Percentiles rank a stretch among this genome's conserved stretches.
Evolutionary conservation across 1,284 basidiomycete genomes (phyloP).

Genomic region (Naganishia sp.): DNA sequence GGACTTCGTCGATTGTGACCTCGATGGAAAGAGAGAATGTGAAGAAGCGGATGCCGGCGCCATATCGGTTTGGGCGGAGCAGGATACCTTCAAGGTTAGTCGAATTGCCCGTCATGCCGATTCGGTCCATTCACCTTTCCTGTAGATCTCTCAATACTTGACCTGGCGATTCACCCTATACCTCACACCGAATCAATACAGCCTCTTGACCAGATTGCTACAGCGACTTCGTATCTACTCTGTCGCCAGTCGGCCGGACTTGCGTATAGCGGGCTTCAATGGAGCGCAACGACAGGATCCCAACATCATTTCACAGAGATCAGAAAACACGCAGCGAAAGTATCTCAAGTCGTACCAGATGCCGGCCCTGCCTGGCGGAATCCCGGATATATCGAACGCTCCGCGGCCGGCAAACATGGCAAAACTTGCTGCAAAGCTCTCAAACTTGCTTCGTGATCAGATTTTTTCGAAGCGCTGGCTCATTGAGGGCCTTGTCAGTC

Average conservation of each 20-base stretch:
- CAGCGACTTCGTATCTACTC: slow-evolving; percentile 24
- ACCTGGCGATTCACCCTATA: slow-evolving; percentile 32
- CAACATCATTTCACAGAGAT: slow-evolving; percentile 19
- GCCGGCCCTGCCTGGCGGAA: slow-evolving; percentile 6
- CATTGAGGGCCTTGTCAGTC: slow-evolving; percentile 51
- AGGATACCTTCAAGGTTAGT: slow-evolving; percentile 33
- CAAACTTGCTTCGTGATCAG: slow-evolving; percentile 29
- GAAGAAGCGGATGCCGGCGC: slow-evolving; percentile 20
- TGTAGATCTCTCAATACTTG: slow-evolving; percentile 27
- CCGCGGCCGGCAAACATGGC: slow-evolving; percentile 10
- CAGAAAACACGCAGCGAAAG: slow-evolving; percentile 13
- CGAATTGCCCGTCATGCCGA: no score
- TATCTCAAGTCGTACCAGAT: slow-evolving; percentile 10
- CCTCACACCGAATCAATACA: slow-evolving; percentile 20
- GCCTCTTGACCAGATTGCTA: slow-evolving; percentile 17
- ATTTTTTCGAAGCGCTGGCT: slow-evolving; percentile 45
- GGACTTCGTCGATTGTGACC: slow-evolving; percentile 25
- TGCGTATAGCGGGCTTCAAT: slow-evolving; percentile 17
- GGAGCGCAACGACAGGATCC: slow-evolving; percentile 20
- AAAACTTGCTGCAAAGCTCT: slow-evolving; percentile 34
- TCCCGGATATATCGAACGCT: neutral
- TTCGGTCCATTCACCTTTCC: neutral
- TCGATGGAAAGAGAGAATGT: neutral
- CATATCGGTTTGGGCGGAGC: slow-evolving; percentile 25
- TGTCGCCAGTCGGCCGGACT: slow-evolving; percentile 17